Percentiles rank a stretch among this genome's conserved stretches.
Conservation (phyloP, 768 basidiomycete species). For the Suillus occidentalis region DNA sequence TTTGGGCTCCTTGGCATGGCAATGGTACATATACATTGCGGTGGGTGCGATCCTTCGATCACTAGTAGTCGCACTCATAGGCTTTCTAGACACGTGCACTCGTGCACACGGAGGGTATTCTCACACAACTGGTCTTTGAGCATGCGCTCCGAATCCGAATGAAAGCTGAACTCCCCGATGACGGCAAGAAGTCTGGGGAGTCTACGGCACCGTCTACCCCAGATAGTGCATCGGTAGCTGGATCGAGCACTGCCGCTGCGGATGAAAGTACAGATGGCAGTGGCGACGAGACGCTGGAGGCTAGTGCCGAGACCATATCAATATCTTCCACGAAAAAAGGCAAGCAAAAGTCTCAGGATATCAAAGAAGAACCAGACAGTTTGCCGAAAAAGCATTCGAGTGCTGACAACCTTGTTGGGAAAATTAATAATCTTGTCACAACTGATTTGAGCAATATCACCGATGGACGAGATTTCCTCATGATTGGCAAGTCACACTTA, state of each 20-base stretch:
- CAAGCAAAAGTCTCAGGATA: conserved; percentile 8
- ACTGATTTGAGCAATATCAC: conserved; percentile 32
- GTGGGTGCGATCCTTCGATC: conserved; percentile 18
- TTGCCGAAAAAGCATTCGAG: conserved; percentile 14
- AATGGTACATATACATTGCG: conserved; percentile 50
- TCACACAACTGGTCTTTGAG: conserved; percentile 55
- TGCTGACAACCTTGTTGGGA: conserved; percentile 59
- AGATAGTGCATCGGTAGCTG: conserved; percentile 13
- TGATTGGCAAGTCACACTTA: conserved; percentile 3
- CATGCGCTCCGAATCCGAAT: conserved; percentile 60
- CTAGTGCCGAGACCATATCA: neutral
- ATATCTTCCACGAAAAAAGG: conserved; percentile 2
- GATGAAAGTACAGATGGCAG: conserved; percentile 10
- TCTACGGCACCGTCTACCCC: conserved; percentile 9
- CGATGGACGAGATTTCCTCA: conserved; percentile 21
- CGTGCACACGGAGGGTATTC: conserved; percentile 50
- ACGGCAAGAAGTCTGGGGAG: conserved; percentile 1
- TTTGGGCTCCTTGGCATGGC: conserved; percentile 42
- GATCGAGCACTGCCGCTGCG: conserved; percentile 12
- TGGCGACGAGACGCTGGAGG: conserved; percentile 4
- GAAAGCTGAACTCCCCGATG: conserved; percentile 18
- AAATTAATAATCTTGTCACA: conserved; percentile 75
- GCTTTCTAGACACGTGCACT: conserved; percentile 39
- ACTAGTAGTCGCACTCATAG: neutral
- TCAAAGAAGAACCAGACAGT: neutral